These are phyloP conservation scores for Cercospora berteroae DNA, from an alignment of 2,329 filamentous ascomycete species.

Conservation along the genomic window DNA sequence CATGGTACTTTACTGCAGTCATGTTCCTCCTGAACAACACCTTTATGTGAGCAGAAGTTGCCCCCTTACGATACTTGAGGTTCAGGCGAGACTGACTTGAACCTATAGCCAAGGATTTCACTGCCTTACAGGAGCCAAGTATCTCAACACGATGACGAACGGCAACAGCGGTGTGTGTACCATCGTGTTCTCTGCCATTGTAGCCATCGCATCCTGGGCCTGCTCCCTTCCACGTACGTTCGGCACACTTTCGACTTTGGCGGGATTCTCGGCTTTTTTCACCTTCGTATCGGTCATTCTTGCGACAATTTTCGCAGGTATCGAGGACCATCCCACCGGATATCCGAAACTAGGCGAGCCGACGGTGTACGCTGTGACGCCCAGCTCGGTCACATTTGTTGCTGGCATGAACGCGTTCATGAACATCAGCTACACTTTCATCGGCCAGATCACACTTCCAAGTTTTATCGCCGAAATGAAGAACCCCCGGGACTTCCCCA, in stretches of 20 bases:
- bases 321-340: conserved; percentile 67
- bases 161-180: conserved; percentile 69
- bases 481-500: conserved; percentile 77
- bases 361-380: conserved; percentile 65
- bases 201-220: conserved; percentile 71
- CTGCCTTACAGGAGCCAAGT: conserved; percentile 79
- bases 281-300: conserved; percentile 87
- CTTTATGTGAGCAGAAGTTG: conserved; percentile 1
- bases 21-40: conserved; percentile 96
- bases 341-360: conserved; percentile 56
- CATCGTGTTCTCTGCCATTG: conserved; percentile 72
- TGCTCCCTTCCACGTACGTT: conserved; percentile 86
- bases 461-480: conserved; percentile 96
- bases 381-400: conserved; percentile 73
- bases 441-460: conserved; percentile 89
- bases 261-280: conserved; percentile 76
- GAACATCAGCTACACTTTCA: conserved; percentile 95
- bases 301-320: conserved; percentile 75
- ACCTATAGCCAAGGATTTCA: conserved; percentile 76
- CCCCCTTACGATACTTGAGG: background rate
- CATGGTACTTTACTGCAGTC: conserved; percentile 63
- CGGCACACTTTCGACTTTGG: conserved; percentile 72
- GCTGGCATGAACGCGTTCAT: conserved; percentile 82
- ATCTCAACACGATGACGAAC: conserved; percentile 82
- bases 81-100: background rate